These are phyloP conservation scores for Ceratocystis albifundus DNA, from an alignment of 2,329 filamentous ascomycete species.

Conservation along the genomic window DNA sequence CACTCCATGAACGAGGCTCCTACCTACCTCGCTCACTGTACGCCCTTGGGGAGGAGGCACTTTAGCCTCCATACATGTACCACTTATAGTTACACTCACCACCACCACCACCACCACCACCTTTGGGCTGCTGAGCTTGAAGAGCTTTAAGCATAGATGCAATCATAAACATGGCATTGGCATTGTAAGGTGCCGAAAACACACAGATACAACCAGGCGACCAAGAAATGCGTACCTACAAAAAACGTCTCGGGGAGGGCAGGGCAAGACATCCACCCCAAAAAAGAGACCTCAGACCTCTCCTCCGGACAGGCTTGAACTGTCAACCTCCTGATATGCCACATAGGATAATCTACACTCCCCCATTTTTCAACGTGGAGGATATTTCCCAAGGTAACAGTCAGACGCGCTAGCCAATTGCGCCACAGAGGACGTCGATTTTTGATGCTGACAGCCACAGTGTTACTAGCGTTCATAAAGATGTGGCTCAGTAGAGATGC, in stretches of 20 bases:
- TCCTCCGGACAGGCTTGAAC: constrained; percentile 21
- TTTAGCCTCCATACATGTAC: background rate
- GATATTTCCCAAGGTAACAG: constrained; percentile 35
- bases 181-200: no score
- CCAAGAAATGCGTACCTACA: no score
- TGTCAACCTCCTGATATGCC: constrained; percentile 18
- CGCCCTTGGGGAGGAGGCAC: background rate
- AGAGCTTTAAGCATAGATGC: background rate
- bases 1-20: background rate
- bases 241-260: no score
- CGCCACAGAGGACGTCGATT: constrained; percentile 31
- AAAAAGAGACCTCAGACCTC: background rate
- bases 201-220: no score
- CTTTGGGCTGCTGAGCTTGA: background rate
- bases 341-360: background rate
- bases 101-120: no score
- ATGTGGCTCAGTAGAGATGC: background rate
- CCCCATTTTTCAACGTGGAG: background rate
- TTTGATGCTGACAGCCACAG: background rate
- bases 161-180: no score
- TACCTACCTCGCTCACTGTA: background rate
- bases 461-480: background rate
- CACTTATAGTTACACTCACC: background rate
- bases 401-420: constrained; percentile 49
- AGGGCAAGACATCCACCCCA: background rate